Conservation (phyloP, 1,139 yeast genomes). For the Nakaseomyces glabratus region DNA sequence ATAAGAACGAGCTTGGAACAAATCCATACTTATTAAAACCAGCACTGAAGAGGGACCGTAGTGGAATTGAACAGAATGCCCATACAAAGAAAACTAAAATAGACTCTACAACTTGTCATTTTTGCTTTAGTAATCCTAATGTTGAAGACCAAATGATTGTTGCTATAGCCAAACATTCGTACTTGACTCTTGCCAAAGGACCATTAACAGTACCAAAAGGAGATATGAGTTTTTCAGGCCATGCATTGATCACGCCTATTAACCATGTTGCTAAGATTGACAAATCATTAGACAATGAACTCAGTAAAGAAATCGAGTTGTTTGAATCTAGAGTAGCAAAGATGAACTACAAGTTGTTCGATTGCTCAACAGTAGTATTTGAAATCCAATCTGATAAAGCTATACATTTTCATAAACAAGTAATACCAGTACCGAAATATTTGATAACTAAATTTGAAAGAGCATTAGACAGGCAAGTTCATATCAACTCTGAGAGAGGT, state of each 20-base stretch:
- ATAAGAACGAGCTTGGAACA: slow-evolving; percentile 18
- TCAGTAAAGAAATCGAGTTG: slow-evolving; percentile 36
- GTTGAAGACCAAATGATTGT: slow-evolving; percentile 75
- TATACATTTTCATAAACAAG: slow-evolving; percentile 60
- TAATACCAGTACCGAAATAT: slow-evolving; percentile 47
- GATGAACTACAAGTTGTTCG: slow-evolving; percentile 38
- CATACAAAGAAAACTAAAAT: slow-evolving; percentile 33
- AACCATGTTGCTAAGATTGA: slow-evolving; percentile 50
- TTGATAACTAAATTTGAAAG: slow-evolving; percentile 34
- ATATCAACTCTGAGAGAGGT: slow-evolving; percentile 41
- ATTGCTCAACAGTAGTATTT: slow-evolving; percentile 45
- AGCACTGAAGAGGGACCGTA: too few relatives aligned
- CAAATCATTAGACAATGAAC: slow-evolving; percentile 27
- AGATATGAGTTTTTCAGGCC: slow-evolving; percentile 58
- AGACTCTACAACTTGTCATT: slow-evolving; percentile 59
- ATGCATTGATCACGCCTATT: slow-evolving; percentile 75
- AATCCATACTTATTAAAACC: slow-evolving; percentile 35
- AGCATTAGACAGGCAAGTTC: slow-evolving; percentile 36
- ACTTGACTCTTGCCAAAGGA: slow-evolving; percentile 79
- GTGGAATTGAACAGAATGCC: slow-evolving; percentile 6
- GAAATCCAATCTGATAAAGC: slow-evolving; percentile 50
- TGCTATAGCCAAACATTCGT: slow-evolving; percentile 57
- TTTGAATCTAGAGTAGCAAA: slow-evolving; percentile 40
- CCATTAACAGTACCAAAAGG: slow-evolving; percentile 53
- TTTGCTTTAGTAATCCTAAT: slow-evolving; percentile 74